Conservation (phyloP, 2,329 filamentous ascomycete species). For the Huntiella bhutanensis region DNA sequence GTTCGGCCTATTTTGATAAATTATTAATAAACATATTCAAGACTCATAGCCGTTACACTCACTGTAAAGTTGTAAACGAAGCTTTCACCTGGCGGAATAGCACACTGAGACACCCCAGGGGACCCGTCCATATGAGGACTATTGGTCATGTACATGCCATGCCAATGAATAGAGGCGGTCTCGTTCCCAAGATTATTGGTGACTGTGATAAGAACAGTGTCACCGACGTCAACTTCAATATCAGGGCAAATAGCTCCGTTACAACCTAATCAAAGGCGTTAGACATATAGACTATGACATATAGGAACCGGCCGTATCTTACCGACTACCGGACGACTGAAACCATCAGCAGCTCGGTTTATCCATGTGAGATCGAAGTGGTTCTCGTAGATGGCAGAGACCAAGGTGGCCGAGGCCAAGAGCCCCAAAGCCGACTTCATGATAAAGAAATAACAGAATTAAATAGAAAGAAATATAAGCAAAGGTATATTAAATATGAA, state of each 20-base stretch:
- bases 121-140: slow-evolving; percentile 41
- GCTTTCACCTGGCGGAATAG: slow-evolving; percentile 30
- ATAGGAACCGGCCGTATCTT: neutral
- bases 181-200: slow-evolving; percentile 33
- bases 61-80: slow-evolving; percentile 35
- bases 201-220: slow-evolving; percentile 29
- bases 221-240: slow-evolving; percentile 14
- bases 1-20: slow-evolving; percentile 18
- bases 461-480: neutral
- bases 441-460: neutral
- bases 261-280: slow-evolving; percentile 20
- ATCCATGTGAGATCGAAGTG: slow-evolving; percentile 12
- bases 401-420: slow-evolving; percentile 1
- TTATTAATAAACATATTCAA: neutral
- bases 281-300: neutral
- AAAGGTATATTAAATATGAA: neutral
- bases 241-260: slow-evolving; percentile 3
- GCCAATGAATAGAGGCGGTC: slow-evolving; percentile 35
- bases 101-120: slow-evolving; percentile 32
- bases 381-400: slow-evolving; percentile 7
- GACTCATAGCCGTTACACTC: slow-evolving; percentile 12
- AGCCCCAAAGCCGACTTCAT: slow-evolving; percentile 3
- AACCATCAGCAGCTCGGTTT: slow-evolving; percentile 9
- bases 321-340: slow-evolving; percentile 12
- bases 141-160: slow-evolving; percentile 36